Base-by-base conservation (phyloP, 2,329 filamentous ascomycete genomes). In the Cordyceps pruinosa region DNA sequence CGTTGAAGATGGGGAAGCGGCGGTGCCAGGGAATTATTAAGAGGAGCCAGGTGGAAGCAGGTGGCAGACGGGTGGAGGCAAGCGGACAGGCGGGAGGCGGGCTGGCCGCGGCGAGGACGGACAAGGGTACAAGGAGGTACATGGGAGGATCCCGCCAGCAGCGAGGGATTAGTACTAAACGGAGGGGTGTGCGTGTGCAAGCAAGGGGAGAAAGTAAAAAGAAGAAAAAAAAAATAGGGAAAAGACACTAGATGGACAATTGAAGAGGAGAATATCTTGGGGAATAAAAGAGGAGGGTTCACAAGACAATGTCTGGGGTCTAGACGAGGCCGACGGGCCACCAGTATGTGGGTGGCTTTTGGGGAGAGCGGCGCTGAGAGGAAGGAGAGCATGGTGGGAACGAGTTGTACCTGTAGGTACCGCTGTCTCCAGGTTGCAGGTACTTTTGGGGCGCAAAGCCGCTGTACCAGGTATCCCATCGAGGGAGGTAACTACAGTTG, bases 11-110 rank as follows among this genome's bases (percentile, higher is more conserved):
- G 19, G 28, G 28, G 55, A 28, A 47, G 26, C 17, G 28, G 55
- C 39, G 47, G 55, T 21, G 48, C 28, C 55, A 45, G 35, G 23
- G 26, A 45, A 57, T 57, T 52, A 53, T 55, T 56, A 53, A 46
- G 54, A 51, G 32, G 25, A 53, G 45, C 48, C 35, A 39, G 34
- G 56, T 46, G 21, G 44, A 15, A 42, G 44, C 26, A 42, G 52
- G 41, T 55, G 51, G 41, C n/a, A 30, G 51, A 42, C 23, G 15
- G 52, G 53, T 56, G 44, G 53, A 56, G 53, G 53, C 53, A 12
- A 25, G 50, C 37, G 30, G 35, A 37, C 35, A 23, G 44, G 42
- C 34, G 42, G 52, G 52, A 2, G 19, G 42, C 49, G 30, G 47
- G 46, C 30, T 19, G 46, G 48, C n/a, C n/a, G n/a, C 17, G 44